Conservation (phyloP, 2,329 filamentous ascomycete genomes). For the Nannizziopsis arthrosporioides region DNA sequence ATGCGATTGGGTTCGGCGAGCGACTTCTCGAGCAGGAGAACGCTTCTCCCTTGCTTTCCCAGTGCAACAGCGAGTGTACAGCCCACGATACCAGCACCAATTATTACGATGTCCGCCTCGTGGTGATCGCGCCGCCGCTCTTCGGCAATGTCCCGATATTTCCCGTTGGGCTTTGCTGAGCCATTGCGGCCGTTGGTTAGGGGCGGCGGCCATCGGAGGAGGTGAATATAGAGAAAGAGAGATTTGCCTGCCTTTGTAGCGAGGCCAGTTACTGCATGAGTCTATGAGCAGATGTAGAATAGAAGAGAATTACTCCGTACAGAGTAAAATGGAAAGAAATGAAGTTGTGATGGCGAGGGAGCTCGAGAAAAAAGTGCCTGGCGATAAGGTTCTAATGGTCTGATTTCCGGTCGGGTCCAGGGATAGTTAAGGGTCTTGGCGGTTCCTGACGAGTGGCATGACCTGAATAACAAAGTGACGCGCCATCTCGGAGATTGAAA, state of each 20-base stretch:
- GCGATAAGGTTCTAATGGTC: no score
- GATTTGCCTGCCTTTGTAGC: no score
- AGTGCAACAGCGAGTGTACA: slow-evolving; percentile 76
- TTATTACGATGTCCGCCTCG: slow-evolving; percentile 71
- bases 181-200: slow-evolving; percentile 42
- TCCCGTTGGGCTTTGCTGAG: background rate
- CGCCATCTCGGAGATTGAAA: no score
- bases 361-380: background rate
- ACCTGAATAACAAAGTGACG: no score
- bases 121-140: slow-evolving; percentile 44
- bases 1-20: slow-evolving; percentile 91
- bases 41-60: slow-evolving; percentile 78
- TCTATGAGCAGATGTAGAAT: background rate
- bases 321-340: background rate
- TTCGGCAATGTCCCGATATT: slow-evolving; percentile 24
- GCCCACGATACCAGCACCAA: slow-evolving; percentile 83
- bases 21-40: slow-evolving; percentile 77
- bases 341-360: background rate
- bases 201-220: slow-evolving; percentile 60
- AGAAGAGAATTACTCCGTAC: background rate
- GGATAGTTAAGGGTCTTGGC: background rate
- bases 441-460: no score
- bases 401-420: background rate
- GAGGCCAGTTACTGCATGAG: no score
- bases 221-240: slow-evolving; percentile 58